Conservation (phyloP, 1,284 basidiomycete species). For the Moesziomyces sp. region DNA sequence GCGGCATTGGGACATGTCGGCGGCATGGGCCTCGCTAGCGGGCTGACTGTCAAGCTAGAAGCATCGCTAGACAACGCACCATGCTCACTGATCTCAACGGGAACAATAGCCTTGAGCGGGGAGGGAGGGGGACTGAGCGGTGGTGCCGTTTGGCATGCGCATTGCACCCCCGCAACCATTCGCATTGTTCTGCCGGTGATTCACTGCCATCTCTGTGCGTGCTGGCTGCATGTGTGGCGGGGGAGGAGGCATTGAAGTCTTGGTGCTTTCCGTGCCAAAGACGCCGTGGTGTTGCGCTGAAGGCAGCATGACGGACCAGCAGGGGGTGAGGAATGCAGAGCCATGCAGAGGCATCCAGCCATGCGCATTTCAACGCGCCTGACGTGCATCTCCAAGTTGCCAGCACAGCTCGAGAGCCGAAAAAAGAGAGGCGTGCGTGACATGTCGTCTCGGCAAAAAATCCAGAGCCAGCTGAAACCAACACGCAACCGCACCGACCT, state of each 20-base stretch:
- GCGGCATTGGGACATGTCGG: slow-evolving; percentile 38
- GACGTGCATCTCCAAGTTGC: background rate
- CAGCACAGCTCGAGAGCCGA: background rate
- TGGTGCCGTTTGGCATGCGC: slow-evolving; percentile 1
- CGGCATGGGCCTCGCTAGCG: slow-evolving; percentile 13
- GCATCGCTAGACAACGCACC: background rate
- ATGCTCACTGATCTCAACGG: no score
- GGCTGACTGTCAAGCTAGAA: slow-evolving; percentile 1
- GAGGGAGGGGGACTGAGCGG: slow-evolving; percentile 5
- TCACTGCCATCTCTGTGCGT: background rate
- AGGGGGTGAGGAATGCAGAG: slow-evolving; percentile 12
- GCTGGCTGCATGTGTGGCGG: no score
- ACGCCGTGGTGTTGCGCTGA: background rate
- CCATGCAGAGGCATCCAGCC: background rate
- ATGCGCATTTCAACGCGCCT: slow-evolving; percentile 28
- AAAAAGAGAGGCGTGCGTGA: slow-evolving; percentile 3
- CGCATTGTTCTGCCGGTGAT: background rate
- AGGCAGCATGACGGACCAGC: slow-evolving; percentile 7
- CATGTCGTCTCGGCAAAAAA: slow-evolving; percentile 21
- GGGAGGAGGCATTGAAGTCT: no score
- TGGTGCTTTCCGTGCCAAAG: background rate
- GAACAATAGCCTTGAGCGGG: no score
- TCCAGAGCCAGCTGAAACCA: slow-evolving; percentile 4
- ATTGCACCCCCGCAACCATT: background rate
- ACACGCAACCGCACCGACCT: slow-evolving; percentile 2